phyloP scores from a whole-genome alignment of 2,329 filamentous ascomycete genomes.

The Lachnellula cervina region DNA sequence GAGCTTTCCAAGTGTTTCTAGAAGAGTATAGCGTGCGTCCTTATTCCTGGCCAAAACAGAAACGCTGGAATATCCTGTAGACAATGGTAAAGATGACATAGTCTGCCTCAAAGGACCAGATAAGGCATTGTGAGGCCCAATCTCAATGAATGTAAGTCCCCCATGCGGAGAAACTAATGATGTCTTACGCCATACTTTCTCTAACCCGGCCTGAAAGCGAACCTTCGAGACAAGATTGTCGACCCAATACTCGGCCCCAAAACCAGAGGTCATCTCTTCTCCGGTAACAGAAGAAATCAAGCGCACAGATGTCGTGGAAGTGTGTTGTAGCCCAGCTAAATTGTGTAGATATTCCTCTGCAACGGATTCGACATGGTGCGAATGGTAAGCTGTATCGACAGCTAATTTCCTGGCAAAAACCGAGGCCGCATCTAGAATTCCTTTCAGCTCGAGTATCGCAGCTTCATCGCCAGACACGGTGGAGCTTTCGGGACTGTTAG shows the following conservation, averaged over 20 bases:
- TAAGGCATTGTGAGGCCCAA: constrained; percentile 15
- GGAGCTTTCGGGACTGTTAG: constrained; percentile 22
- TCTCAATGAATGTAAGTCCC: constrained; percentile 9
- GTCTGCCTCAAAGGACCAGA: constrained; percentile 11
- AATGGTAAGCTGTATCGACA: constrained; percentile 40
- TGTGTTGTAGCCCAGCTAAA: not conserved
- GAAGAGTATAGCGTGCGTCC: constrained; percentile 5
- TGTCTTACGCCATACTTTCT: not conserved
- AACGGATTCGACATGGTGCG: constrained; percentile 28
- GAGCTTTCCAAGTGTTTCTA: constrained; percentile 11
- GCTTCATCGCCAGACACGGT: constrained; percentile 19
- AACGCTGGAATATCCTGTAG: constrained; percentile 17
- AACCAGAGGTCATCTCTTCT: not conserved
- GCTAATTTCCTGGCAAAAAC: constrained; percentile 31
- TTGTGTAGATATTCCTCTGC: not conserved
- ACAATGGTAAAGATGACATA: not conserved
- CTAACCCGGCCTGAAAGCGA: not conserved
- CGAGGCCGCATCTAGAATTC: constrained; percentile 4
- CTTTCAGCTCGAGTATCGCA: constrained; percentile 8
- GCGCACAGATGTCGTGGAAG: not conserved
- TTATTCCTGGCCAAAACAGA: constrained; percentile 5
- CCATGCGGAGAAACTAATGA: not conserved
- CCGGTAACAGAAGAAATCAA: no score
- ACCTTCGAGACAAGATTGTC: not conserved
- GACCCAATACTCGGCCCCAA: no score